These are phyloP conservation scores for Penicillium macrosclerotiorum DNA, from an alignment of 495 filamentous ascomycete genomes.

Conservation along the genomic window DNA sequence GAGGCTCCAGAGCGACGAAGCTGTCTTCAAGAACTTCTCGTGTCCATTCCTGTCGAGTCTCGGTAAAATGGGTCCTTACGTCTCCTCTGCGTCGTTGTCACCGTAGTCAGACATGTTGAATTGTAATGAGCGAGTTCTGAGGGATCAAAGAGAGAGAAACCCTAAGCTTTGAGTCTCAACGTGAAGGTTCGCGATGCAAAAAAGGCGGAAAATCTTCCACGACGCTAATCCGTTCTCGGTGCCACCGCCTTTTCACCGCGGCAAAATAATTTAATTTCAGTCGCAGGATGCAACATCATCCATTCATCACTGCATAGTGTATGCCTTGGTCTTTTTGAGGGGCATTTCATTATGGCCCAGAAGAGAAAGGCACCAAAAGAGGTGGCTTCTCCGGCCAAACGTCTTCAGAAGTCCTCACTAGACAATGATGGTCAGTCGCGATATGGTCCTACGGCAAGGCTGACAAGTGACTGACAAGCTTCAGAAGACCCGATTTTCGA, in stretches of 20 bases:
- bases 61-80: conserved; percentile 25
- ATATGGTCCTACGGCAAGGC: not conserved
- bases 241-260: conserved; percentile 33
- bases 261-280: conserved; percentile 36
- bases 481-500: conserved; percentile 42
- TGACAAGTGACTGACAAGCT: conserved; percentile 2
- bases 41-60: not conserved
- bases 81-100: conserved; percentile 63
- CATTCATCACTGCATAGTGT: not conserved
- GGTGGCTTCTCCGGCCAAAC: conserved; percentile 24
- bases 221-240: conserved; percentile 31
- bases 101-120: conserved; percentile 81
- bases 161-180: conserved; percentile 8
- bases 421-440: conserved; percentile 31
- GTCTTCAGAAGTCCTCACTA: conserved; percentile 24
- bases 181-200: conserved; percentile 26
- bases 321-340: conserved; percentile 1
- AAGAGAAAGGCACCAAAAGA: conserved; percentile 34
- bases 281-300: not conserved
- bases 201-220: conserved; percentile 42
- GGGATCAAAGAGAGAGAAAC: conserved; percentile 25
- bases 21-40: conserved; percentile 10
- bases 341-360: conserved; percentile 14
- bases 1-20: not conserved
- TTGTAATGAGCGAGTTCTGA: conserved; percentile 6